Percentiles rank a stretch among this genome's conserved stretches.
Evolutionary conservation across 495 filamentous ascomycete species (phyloP).

Genomic region (Penicillium odoratum): DNA sequence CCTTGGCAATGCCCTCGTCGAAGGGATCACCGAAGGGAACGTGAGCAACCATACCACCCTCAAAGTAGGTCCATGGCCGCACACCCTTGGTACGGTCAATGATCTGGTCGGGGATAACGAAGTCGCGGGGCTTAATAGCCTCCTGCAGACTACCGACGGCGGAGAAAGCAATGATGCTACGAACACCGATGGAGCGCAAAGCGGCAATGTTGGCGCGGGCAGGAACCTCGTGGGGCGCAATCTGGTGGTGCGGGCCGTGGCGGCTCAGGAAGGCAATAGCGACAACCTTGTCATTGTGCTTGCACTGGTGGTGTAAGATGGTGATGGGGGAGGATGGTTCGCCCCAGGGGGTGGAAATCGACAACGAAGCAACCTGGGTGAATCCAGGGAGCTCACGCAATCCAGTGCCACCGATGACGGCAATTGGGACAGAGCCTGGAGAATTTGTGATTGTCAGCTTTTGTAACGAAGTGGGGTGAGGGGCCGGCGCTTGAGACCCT

Average conservation of each 20-base stretch:
- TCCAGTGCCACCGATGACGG: conserved; percentile 95
- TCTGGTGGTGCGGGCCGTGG: conserved; percentile 84
- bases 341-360: conserved; percentile 85
- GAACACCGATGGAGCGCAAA: conserved; percentile 83
- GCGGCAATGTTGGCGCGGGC: conserved; percentile 94
- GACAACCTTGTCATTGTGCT: conserved; percentile 53
- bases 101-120: conserved; percentile 92
- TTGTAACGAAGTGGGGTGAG: conserved; percentile 21
- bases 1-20: conserved; percentile 69
- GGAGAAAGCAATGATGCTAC: conserved; percentile 87
- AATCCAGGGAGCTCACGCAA: conserved; percentile 73
- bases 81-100: conserved; percentile 97
- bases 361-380: conserved; percentile 74
- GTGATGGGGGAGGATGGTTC: conserved; percentile 83
- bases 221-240: conserved; percentile 89
- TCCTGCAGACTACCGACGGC: conserved; percentile 93
- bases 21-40: conserved; percentile 96
- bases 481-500: conserved; percentile 11
- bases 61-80: conserved; percentile 93
- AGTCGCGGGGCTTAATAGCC: conserved; percentile 90
- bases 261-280: conserved; percentile 93
- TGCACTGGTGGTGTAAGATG: conserved; percentile 78
- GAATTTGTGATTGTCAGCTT: conserved; percentile 14
- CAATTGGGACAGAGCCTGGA: conserved; percentile 79
- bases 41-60: conserved; percentile 88